Evolutionary conservation across 2,329 filamentous ascomycete species (phyloP), one percentile per base, ranked within the genome.

Genomic region (Drechslera avenae): DNA sequence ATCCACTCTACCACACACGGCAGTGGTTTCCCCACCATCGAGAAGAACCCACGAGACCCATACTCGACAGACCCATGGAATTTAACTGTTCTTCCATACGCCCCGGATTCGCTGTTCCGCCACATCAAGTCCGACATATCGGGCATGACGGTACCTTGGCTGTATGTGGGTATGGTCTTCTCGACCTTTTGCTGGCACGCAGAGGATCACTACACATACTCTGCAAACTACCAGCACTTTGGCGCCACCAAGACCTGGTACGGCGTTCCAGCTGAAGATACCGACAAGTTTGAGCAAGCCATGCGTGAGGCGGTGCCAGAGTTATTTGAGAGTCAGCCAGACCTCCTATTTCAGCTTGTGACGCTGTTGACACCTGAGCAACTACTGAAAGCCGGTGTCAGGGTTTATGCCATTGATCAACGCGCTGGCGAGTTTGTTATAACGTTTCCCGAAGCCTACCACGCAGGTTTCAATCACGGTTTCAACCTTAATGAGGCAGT

Each of bases 131-230:
- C 93, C 0, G 94, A 99, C 68, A 95, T 99, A 45, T 97, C 94
- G 2, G 94, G 94, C 31, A 99, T 99, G 94, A 99, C 94, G 0
- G 93, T 99, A 6, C 94, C 94, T 0, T 99, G 94, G 94, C 86
- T 99, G 3, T 99, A 99, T 69, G 94, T 99, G 3, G 94, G 94
- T 55, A 99, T 99, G 94, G 95, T 96, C 32, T 99, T 99, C 72
- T 99, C 94, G 0, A 97, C 94, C 0, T 99, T 99, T 69, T 99
- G 94, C 74, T 99, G 94, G 94, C 94, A 99, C 72, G 97, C 96
- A 58, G 94, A 99, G 68, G 94, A 99, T 67, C 94, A 99, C 69
- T 97, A 96, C 70, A 88, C 94, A 2, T 99, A 97, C 71, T 99
- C 94, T 0, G 89, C 94, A 44, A 99, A 99, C 62, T 99, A 97